These are phyloP conservation scores for Aspergillus tamarii DNA, from an alignment of 2,329 filamentous ascomycete genomes.

Conservation along the genomic window DNA sequence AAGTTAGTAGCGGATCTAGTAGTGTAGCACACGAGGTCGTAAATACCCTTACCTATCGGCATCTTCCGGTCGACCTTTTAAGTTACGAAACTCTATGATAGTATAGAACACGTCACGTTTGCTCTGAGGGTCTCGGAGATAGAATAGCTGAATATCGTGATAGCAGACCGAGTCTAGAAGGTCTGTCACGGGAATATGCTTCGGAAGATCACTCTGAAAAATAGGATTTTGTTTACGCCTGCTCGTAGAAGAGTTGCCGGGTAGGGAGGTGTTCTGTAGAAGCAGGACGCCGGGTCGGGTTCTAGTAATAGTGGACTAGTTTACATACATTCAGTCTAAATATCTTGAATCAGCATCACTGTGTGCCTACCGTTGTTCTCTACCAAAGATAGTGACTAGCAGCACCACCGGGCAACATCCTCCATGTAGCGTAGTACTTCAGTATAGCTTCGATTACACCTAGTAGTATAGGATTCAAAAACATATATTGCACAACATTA, in stretches of 20 bases:
- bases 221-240: constrained; percentile 19
- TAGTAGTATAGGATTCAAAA: no score
- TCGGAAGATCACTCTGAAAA: constrained; percentile 28
- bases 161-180: constrained; percentile 30
- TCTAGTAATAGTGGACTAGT: constrained; percentile 29
- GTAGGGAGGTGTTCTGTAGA: constrained; percentile 21
- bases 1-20: constrained; percentile 11
- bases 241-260: constrained; percentile 12
- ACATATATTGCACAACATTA: no score
- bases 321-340: no score
- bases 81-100: constrained; percentile 31
- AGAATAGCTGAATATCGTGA: constrained; percentile 31
- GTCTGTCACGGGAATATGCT: constrained; percentile 22
- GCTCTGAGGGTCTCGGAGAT: constrained; percentile 23
- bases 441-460: no score
- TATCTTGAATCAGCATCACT: no score
- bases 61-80: constrained; percentile 30
- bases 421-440: no score
- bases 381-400: no score
- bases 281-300: constrained; percentile 27
- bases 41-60: constrained; percentile 28
- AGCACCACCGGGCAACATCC: no score
- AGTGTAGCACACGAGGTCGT: constrained; percentile 1
- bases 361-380: no score
- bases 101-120: constrained; percentile 30